Percentiles rank a stretch among this genome's conserved stretches.
Evolutionary conservation across 169 alveolate species (phyloP).

Genomic region (Eimeria falciformis): DNA sequence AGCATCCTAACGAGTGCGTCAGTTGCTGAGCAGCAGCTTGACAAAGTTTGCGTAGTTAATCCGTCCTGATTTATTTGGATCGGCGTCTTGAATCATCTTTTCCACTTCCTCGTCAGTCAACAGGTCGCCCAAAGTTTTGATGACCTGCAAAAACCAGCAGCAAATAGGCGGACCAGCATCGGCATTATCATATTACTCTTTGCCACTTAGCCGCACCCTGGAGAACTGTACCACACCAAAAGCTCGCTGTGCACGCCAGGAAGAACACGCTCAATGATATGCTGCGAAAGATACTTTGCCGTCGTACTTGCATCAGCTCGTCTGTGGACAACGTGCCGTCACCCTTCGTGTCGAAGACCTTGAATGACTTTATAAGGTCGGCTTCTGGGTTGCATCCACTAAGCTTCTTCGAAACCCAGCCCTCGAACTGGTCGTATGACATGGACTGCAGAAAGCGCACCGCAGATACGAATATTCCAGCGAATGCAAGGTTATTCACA

Average conservation of each 20-base stretch:
- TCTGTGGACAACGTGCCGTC: slow-evolving; percentile 74
- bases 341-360: slow-evolving; percentile 61
- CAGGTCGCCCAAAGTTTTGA: slow-evolving; percentile 68
- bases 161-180: neutral
- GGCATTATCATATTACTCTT: neutral
- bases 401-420: slow-evolving; percentile 72
- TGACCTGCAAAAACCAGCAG: slow-evolving; percentile 9
- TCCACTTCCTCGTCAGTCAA: slow-evolving; percentile 72
- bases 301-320: slow-evolving; percentile 57
- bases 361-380: slow-evolving; percentile 56
- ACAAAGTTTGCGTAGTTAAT: slow-evolving; percentile 67
- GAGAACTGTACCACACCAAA: neutral
- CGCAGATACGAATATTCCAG: too few species aligned
- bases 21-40: slow-evolving; percentile 57
- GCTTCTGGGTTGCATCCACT: slow-evolving; percentile 67
- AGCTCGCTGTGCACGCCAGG: neutral
- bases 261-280: neutral
- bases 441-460: slow-evolving; percentile 40
- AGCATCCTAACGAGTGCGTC: neutral
- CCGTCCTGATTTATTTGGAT: slow-evolving; percentile 48
- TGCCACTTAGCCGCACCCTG: neutral
- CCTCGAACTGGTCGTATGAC: slow-evolving; percentile 65
- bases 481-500: too few species aligned
- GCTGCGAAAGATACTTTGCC: neutral
- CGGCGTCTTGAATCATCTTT: slow-evolving; percentile 56